phyloP scores from a whole-genome alignment of 202 grass and related monocot genomes.

The Hordeum pubiflorum region DNA sequence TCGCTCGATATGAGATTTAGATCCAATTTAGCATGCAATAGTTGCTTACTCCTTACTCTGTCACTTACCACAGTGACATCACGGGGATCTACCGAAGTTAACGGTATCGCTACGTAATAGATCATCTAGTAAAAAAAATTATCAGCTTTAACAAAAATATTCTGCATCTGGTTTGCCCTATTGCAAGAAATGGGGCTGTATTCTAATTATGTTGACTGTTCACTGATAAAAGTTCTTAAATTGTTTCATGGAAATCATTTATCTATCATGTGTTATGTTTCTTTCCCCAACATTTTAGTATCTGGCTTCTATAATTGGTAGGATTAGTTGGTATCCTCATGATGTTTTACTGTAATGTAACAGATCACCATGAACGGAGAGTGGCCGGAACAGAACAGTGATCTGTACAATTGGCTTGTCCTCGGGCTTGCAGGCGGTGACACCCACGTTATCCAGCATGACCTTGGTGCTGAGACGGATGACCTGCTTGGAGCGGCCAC shows the following conservation, averaged over 20 bases:
- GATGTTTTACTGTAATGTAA: not conserved
- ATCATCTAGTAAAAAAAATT: not conserved
- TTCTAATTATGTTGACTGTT: not conserved
- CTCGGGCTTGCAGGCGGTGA: not conserved
- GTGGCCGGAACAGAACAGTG: too few species aligned
- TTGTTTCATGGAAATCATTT: not conserved
- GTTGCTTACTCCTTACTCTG: not conserved
- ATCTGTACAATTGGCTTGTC: not conserved
- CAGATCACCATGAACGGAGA: conserved; percentile 9
- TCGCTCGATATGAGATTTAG: not conserved
- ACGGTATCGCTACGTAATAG: not conserved
- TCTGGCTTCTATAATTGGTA: not conserved
- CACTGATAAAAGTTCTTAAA: not conserved
- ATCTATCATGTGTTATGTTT: not conserved
- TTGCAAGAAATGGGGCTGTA: not conserved
- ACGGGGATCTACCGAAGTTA: not conserved
- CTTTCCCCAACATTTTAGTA: not conserved
- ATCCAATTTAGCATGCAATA: not conserved
- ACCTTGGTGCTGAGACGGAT: not conserved
- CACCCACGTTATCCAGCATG: not conserved
- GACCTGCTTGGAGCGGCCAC: not conserved
- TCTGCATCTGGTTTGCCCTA: not conserved
- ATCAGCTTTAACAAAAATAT: not conserved
- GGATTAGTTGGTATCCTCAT: not conserved
- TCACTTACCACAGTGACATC: not conserved